Conservation (phyloP, 768 basidiomycete species). For the Tulasnella sp. region DNA sequence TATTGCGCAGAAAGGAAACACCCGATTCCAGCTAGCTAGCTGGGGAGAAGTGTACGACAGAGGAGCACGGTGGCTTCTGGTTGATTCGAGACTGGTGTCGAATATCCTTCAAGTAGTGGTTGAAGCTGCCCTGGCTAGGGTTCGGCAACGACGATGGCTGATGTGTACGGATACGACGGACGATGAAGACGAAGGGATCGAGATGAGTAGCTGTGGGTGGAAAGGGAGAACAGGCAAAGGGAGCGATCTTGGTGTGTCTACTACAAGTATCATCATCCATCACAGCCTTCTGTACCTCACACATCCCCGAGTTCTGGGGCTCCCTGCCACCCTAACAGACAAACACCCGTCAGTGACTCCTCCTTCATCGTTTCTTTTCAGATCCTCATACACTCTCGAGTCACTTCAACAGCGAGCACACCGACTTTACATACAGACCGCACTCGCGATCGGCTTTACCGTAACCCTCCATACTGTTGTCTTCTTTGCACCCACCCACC, state of each 20-base stretch:
- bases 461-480: no score
- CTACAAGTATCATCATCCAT: background rate
- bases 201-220: background rate
- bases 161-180: background rate
- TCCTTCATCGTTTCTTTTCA: background rate
- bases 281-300: background rate
- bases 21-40: background rate
- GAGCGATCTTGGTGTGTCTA: background rate
- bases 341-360: background rate
- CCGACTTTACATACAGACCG: background rate
- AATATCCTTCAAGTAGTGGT: background rate
- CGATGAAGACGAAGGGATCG: background rate
- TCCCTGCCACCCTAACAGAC: background rate
- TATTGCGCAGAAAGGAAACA: background rate
- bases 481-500: no score
- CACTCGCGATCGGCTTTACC: background rate
- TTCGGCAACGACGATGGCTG: background rate
- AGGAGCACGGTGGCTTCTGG: background rate
- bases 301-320: background rate
- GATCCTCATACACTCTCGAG: background rate
- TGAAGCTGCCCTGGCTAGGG: background rate
- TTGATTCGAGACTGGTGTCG: background rate
- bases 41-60: background rate
- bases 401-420: background rate
- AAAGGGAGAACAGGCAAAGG: background rate